phyloP scores from a whole-genome alignment of 495 filamentous ascomycete genomes.

The Xylaria nigripes region DNA sequence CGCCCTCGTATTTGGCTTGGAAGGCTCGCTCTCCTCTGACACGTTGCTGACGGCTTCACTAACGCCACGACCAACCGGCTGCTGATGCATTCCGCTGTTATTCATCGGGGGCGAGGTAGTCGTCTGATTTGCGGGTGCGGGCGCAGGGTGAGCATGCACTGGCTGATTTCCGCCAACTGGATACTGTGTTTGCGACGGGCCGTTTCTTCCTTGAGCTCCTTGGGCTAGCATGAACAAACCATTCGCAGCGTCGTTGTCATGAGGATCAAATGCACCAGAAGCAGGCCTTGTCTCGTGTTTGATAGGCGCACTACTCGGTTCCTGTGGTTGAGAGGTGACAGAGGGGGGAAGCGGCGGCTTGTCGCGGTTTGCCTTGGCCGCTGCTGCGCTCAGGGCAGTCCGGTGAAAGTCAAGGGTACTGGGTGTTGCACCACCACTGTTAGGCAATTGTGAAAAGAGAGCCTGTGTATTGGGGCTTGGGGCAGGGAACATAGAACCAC shows the following conservation, averaged over 20 bases:
- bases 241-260: conserved; percentile 93
- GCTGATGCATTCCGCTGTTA: conserved; percentile 35
- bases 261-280: conserved; percentile 63
- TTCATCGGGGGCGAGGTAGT: conserved; percentile 47
- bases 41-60: conserved; percentile 63
- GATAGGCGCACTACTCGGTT: conserved; percentile 29
- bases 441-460: conserved; percentile 64
- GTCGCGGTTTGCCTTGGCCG: conserved; percentile 45
- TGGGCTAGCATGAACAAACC: conserved; percentile 87
- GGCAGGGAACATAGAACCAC: conserved; percentile 94
- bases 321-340: conserved; percentile 42
- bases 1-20: conserved; percentile 51
- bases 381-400: conserved; percentile 77
- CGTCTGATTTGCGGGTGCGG: conserved; percentile 28
- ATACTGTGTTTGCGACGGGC: conserved; percentile 48
- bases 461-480: conserved; percentile 81
- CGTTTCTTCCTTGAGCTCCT: conserved; percentile 59
- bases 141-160: conserved; percentile 29
- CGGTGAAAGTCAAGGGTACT: conserved; percentile 90
- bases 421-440: conserved; percentile 73
- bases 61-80: conserved; percentile 42
- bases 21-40: conserved; percentile 67
- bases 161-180: conserved; percentile 42
- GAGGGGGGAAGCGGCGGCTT: conserved; percentile 29
- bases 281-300: conserved; percentile 40